Evolutionary conservation across 331 rosid genomes (phyloP).

Genomic region (Pyrus hybrid): DNA sequence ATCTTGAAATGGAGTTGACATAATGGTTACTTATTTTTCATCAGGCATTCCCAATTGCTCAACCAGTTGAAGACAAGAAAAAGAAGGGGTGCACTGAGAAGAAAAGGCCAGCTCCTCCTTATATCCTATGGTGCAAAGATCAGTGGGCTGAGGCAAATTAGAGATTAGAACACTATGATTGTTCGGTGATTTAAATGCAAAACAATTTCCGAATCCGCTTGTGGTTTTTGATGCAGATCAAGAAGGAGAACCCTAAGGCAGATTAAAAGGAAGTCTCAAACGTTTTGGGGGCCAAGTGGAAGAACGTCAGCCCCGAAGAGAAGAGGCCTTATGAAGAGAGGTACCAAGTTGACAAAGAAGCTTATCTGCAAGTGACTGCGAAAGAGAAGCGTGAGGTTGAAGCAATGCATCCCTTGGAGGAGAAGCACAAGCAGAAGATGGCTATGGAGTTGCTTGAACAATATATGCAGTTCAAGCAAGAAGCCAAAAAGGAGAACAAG

Average conservation of each 20-base stretch:
- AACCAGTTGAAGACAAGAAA: slow-evolving; percentile 47
- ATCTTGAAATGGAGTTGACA: background rate
- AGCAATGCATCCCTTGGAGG: slow-evolving; percentile 80
- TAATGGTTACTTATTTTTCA: background rate
- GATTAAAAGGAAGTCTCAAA: slow-evolving; percentile 66
- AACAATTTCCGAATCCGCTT: background rate
- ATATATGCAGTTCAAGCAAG: slow-evolving; percentile 68
- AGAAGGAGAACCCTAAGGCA: slow-evolving; percentile 73
- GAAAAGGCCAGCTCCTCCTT: slow-evolving; percentile 80
- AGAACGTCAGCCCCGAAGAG: slow-evolving; percentile 58
- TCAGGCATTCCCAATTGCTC: slow-evolving; percentile 51
- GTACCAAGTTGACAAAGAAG: slow-evolving; percentile 63
- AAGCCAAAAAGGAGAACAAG: slow-evolving; percentile 49
- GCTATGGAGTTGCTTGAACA: slow-evolving; percentile 94
- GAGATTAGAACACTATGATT: too few species aligned
- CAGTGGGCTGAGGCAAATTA: slow-evolving; percentile 72
- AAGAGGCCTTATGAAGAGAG: slow-evolving; percentile 82
- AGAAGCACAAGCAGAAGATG: slow-evolving; percentile 75
- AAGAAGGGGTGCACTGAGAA: slow-evolving; percentile 48
- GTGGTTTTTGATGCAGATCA: slow-evolving; percentile 38
- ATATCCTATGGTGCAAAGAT: slow-evolving; percentile 79
- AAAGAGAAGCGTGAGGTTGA: slow-evolving; percentile 75
- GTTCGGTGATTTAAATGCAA: background rate
- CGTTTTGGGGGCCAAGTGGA: slow-evolving; percentile 86
- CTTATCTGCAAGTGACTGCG: slow-evolving; percentile 48